Evolutionary conservation across 2,329 filamentous ascomycete genomes (phyloP), one percentile per base, ranked within the genome.

Genomic region (Amauroascus niger): DNA sequence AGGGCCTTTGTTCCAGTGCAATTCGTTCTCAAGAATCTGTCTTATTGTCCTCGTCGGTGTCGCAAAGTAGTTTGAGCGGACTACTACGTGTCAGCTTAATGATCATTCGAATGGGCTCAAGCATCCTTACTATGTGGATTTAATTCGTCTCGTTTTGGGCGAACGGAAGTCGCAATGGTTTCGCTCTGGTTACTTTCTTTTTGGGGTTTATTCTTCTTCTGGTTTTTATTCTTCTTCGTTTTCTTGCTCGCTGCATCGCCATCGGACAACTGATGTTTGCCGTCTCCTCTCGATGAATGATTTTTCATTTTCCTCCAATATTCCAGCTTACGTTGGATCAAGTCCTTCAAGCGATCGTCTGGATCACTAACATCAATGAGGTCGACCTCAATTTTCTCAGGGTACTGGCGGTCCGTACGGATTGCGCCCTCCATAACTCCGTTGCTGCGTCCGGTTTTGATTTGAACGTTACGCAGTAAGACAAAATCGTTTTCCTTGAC

Each of bases 341-440:
- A 76, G 8, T 80, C 78, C 60, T 43, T 55, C 70, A 28, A 74
- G 73, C 3, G 69, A 53, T 79, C 72, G 24, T 76, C 66, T 13
- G 69, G 67, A 6, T 78, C 74, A 0, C 63, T 60, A 30, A 75
- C 67, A 7, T 79, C 67, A 33, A 87, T 61, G 8, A 77, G 65
- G 9, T 69, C 69, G n/a, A 91, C 72, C 40, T 79, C 74, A n/a
- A 88, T 62, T 59, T 79, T 82, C 6, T 71, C 61, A 1, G 72
- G 71, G 58, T 69, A 72, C 1, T 61, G 60, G 5, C 69, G 69
- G 60, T 93, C 87, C 49, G 76, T 75, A 59, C 84, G 82, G 20
- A 95, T 67, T 51, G 74, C 80, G 1, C 86, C 90, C 67, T 95
- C 89, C 0, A 95, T 71, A 55, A 79, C 78, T 3, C 67, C 64